A percentile compares a stretch with the other conserved stretches of the same genome.
These are phyloP conservation scores for Fusarium nematophilum DNA, from an alignment of 2,329 filamentous ascomycete genomes.

Conservation along the genomic window DNA sequence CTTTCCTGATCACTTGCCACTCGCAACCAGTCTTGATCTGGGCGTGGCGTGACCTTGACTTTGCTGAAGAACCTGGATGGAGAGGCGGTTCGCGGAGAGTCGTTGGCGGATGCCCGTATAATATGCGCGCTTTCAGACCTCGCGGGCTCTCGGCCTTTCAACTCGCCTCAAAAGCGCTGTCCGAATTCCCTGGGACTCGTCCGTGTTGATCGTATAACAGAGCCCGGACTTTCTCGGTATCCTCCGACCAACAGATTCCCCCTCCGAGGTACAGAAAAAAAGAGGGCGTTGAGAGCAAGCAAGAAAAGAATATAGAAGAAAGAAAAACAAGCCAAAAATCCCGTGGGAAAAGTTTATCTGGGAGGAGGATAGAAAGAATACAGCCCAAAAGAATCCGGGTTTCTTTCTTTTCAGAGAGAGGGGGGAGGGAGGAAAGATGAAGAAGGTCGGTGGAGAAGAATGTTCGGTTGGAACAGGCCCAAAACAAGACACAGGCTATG, in stretches of 20 bases:
- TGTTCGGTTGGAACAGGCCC: constrained; percentile 21
- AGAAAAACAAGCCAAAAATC: constrained; percentile 2
- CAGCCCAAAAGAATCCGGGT: constrained; percentile 5
- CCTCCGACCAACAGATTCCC: constrained; percentile 14
- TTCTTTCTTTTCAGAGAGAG: constrained; percentile 1
- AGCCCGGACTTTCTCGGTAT: constrained; percentile 6
- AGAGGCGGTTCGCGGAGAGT: constrained; percentile 6
- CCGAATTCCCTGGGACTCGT: constrained; percentile 6
- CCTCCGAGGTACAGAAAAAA: too few relatives aligned
- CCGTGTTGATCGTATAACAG: constrained; percentile 13
- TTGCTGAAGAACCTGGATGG: constrained; percentile 17
- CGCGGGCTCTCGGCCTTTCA: background rate
- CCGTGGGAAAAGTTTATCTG: background rate
- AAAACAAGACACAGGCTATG: constrained; percentile 12
- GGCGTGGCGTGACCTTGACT: constrained; percentile 20
- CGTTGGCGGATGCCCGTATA: background rate
- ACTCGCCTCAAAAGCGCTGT: background rate
- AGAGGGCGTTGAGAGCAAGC: constrained; percentile 22
- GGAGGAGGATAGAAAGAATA: constrained; percentile 6
- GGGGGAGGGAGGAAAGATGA: constrained; percentile 32
- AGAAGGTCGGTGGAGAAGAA: constrained; percentile 8
- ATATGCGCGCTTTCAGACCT: background rate
- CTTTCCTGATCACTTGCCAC: constrained; percentile 11
- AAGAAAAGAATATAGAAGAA: background rate
- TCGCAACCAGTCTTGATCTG: constrained; percentile 24